A percentile compares a stretch with the other conserved stretches of the same genome.
These are phyloP conservation scores for Quercus berberidifolia DNA, from an alignment of 306 rosid species.

Conservation along the genomic window DNA sequence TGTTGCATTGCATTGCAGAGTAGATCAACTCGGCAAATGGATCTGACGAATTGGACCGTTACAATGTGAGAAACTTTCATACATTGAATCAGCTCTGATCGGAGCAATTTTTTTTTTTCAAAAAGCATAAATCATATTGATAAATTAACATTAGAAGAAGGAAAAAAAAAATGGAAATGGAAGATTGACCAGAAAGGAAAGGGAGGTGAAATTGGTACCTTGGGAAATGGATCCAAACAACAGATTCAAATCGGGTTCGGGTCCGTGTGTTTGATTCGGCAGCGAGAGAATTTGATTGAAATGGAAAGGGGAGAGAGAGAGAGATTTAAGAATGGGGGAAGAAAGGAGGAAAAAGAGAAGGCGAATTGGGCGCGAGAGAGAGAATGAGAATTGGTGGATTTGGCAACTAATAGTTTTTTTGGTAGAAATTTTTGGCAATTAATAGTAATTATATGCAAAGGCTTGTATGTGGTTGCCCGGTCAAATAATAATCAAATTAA, in stretches of 20 bases:
- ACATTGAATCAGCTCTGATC: constrained; percentile 4
- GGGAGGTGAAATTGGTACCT: constrained; percentile 14
- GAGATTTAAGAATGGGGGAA: neutral
- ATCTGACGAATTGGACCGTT: constrained; percentile 8
- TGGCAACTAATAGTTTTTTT: constrained; percentile 16
- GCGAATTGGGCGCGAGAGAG: constrained; percentile 72
- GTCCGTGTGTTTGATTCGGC: neutral
- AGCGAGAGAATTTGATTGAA: constrained; percentile 28
- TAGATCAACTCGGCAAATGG: constrained; percentile 1
- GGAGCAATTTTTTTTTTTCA: neutral
- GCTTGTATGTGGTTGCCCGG: constrained; percentile 29
- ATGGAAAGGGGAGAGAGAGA: constrained; percentile 7
- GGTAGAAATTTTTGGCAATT: constrained; percentile 14
- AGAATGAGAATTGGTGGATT: constrained; percentile 25
- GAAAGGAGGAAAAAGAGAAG: constrained; percentile 21
- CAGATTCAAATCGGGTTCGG: constrained; percentile 9
- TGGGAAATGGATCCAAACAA: constrained; percentile 6
- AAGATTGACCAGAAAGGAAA: neutral
- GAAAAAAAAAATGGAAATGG: neutral
- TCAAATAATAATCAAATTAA: constrained; percentile 37
- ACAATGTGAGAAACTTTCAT: neutral
- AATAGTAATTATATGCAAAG: constrained; percentile 21
- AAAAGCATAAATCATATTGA: constrained; percentile 4
- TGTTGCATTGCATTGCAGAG: constrained; percentile 4
- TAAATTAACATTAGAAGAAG: constrained; percentile 4